Percentiles rank a stretch among this genome's conserved stretches.
These are phyloP conservation scores for Corymbia citriodora DNA, from an alignment of 441 rosid genomes.

Conservation along the genomic window DNA sequence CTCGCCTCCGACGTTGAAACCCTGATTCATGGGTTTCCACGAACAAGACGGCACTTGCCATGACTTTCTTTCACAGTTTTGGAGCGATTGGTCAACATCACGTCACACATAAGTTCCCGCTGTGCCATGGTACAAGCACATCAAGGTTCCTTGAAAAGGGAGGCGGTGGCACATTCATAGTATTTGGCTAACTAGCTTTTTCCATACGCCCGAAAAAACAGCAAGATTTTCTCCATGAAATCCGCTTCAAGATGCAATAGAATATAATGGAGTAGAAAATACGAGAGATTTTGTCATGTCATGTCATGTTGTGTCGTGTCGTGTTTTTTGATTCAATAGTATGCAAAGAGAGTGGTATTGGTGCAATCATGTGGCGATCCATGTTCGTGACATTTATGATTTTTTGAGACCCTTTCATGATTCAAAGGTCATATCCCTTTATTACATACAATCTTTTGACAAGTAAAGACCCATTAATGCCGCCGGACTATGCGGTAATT, in stretches of 20 bases:
- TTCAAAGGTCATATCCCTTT: not conserved
- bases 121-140: not conserved
- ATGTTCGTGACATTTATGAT: not conserved
- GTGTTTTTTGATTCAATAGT: not conserved
- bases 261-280: not conserved
- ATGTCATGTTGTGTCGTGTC: not conserved
- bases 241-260: not conserved
- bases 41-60: not conserved
- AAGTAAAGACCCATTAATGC: not conserved
- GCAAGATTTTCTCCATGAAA: not conserved
- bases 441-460: not conserved
- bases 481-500: not conserved
- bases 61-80: not conserved
- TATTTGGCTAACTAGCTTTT: not conserved
- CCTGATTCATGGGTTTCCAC: not conserved
- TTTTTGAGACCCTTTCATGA: not conserved
- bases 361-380: not conserved
- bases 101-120: not conserved
- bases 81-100: not conserved
- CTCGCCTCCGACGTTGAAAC: not conserved
- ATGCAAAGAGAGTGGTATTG: fast-evolving
- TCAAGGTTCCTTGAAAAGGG: not conserved
- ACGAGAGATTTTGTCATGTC: not conserved
- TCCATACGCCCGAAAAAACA: not conserved
- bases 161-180: not conserved